Conservation (phyloP, 345 rosid species). For the Chamaenerion angustifolium region DNA sequence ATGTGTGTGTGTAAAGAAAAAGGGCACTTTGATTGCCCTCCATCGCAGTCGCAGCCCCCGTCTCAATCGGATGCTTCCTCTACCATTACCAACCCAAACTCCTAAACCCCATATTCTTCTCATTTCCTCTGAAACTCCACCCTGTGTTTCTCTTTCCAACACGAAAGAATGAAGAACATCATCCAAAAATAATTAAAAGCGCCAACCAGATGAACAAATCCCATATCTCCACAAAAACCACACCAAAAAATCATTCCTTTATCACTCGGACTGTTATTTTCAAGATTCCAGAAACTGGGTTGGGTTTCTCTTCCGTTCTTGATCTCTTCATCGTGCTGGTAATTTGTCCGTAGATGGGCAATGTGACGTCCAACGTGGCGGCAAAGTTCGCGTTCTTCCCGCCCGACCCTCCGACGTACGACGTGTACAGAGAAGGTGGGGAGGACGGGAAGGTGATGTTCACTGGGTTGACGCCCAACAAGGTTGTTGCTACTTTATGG, state of each 20-base stretch:
- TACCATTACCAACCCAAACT: not conserved
- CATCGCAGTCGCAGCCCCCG: conserved; percentile 14
- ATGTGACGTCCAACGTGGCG: conserved; percentile 86
- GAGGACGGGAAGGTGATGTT: conserved; percentile 38
- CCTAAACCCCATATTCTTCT: conserved; percentile 7
- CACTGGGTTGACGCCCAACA: conserved; percentile 55
- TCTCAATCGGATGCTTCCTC: conserved; percentile 36
- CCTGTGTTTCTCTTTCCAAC: conserved; percentile 10
- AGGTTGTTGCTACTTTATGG: conserved; percentile 87
- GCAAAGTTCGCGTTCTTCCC: conserved; percentile 97
- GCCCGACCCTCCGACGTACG: conserved; percentile 90
- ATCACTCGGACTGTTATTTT: not conserved
- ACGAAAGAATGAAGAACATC: conserved; percentile 4
- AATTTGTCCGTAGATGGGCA: conserved; percentile 44
- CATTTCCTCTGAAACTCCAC: conserved; percentile 1
- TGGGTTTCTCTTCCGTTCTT: not conserved
- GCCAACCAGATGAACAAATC: conserved; percentile 5
- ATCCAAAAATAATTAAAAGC: not conserved
- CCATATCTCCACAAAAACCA: not conserved
- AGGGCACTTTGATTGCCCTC: not conserved
- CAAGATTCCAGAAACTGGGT: not conserved
- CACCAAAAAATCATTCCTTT: conserved; percentile 1
- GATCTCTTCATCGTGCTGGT: not conserved
- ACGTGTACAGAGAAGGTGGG: conserved; percentile 30
- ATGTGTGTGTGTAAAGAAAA: conserved; percentile 6